Conservation (phyloP, 352 stramenopile species). For the Phytophthora aleatoria region DNA sequence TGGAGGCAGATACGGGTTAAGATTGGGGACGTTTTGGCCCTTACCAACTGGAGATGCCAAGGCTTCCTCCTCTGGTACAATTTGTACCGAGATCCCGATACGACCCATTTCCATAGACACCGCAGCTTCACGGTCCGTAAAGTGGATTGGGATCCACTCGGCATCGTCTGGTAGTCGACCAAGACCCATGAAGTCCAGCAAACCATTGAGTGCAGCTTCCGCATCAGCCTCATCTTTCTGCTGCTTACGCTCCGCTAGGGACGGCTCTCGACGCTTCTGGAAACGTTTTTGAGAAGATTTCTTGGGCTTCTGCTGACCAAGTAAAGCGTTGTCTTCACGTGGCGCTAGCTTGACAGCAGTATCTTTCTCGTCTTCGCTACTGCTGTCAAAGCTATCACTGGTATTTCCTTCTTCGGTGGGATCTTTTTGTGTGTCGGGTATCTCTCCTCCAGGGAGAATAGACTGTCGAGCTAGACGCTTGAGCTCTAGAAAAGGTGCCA, state of each 20-base stretch:
- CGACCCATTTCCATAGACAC: conserved; percentile 71
- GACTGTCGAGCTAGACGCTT: conserved; percentile 36
- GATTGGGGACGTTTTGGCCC: conserved; percentile 86
- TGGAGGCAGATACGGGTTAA: conserved; percentile 90
- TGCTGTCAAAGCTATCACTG: conserved; percentile 3
- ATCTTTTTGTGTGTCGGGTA: not conserved
- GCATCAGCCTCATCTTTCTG: conserved; percentile 62
- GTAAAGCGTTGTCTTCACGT: conserved; percentile 46
- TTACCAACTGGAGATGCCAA: conserved; percentile 72
- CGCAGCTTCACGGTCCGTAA: conserved; percentile 70
- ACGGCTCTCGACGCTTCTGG: conserved; percentile 19
- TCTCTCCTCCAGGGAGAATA: not conserved
- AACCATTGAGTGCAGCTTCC: conserved; percentile 59
- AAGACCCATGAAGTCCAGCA: conserved; percentile 77
- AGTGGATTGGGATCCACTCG: conserved; percentile 80
- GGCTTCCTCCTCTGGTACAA: conserved; percentile 87
- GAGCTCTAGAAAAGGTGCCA: conserved; percentile 70
- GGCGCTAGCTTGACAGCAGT: conserved; percentile 22
- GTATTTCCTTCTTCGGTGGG: not conserved
- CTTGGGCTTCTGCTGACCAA: conserved; percentile 18
- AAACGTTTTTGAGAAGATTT: conserved; percentile 12
- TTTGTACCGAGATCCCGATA: conserved; percentile 72
- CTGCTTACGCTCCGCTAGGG: conserved; percentile 17
- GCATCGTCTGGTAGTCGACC: conserved; percentile 75
- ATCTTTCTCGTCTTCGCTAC: conserved; percentile 25